These are phyloP conservation scores for Metarhizium brunneum DNA, from an alignment of 2,329 filamentous ascomycete genomes.

Conservation along the genomic window DNA sequence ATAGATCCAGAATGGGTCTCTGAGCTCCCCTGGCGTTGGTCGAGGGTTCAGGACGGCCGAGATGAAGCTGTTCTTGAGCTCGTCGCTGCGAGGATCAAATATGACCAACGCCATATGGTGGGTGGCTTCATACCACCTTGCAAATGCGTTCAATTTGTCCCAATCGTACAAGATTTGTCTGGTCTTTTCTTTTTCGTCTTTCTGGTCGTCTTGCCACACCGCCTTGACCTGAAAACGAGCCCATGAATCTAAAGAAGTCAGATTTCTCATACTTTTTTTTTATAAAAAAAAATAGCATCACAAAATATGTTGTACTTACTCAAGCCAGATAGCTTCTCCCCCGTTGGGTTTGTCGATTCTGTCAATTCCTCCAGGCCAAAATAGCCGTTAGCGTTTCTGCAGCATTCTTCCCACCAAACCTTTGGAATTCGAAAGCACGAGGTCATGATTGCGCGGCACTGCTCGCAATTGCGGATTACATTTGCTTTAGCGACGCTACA, in stretches of 20 bases:
- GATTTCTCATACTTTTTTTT: background rate
- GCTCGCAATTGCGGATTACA: background rate
- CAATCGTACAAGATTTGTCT: slow-evolving; percentile 19
- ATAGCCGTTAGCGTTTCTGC: slow-evolving; percentile 7
- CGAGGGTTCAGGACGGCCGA: background rate
- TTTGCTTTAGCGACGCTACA: background rate
- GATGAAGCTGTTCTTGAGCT: slow-evolving; percentile 4
- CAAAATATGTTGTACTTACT: background rate
- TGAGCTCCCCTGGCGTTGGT: slow-evolving; percentile 2
- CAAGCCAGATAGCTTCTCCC: background rate
- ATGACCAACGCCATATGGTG: slow-evolving; percentile 19
- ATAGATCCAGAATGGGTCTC: slow-evolving; percentile 29
- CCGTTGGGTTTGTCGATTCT: background rate
- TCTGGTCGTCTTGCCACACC: background rate
- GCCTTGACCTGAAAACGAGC: slow-evolving; percentile 3
- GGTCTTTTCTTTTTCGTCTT: background rate
- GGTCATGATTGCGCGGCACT: background rate
- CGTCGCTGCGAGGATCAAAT: slow-evolving; percentile 16
- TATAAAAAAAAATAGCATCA: background rate
- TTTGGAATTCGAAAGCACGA: slow-evolving; percentile 1
- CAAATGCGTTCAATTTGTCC: slow-evolving; percentile 25
- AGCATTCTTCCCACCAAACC: slow-evolving; percentile 5
- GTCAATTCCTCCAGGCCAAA: slow-evolving; percentile 8
- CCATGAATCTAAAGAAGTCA: slow-evolving; percentile 1
- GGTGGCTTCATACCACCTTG: slow-evolving; percentile 13